Base-by-base conservation (phyloP, 1,139 yeast species). In the Kodamaea sp. region DNA sequence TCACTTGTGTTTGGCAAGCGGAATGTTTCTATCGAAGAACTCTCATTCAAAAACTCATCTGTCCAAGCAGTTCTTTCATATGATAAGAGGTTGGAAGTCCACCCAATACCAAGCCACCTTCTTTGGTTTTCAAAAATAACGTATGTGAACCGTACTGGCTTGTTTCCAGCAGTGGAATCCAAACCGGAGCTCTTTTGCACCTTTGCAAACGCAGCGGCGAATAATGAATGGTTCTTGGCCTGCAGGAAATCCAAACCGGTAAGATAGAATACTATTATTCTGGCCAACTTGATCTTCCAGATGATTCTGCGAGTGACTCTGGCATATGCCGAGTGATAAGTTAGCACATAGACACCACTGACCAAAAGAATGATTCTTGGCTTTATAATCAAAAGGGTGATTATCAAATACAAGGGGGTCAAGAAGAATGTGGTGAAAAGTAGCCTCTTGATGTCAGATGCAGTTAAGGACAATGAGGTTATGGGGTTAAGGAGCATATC, bases 51-150 rank as follows among this genome's bases (percentile, higher is more conserved):
- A 52, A 89, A 89, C 59, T 90, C 97, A 58, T 92, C 98, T 0
- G 97, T 90, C 97, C 97, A 92, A 2, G 97, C 84, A 0, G 96
- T 80, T 53, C 98, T 76, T 59, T 92, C 98, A 57, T 92, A 92
- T 22, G 95, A 83, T 42, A 92, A 70, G 55, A 92, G 70, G 53
- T 89, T 89, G 7, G 94, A 72, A 0, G 98, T 90, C 98, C 98
- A 92, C 9, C 98, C 98, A 50, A 92, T 87, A 8, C 97, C 98
- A 29, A 92, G 70, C 98, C 98, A 92, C 50, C 95, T 80, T 53
- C 98, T 79, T 63, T 92, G 98, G 58, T 92, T 92, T 59, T 92
- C 98, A 60, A 82, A 89, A n/a, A 92, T 71, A 3, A 88, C 96
- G 58, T 87, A 92, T 5, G 97, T 88, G 57, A 90, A 92, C 42